phyloP scores from a whole-genome alignment of 257 asterid species.

The Solanum virginianum region DNA sequence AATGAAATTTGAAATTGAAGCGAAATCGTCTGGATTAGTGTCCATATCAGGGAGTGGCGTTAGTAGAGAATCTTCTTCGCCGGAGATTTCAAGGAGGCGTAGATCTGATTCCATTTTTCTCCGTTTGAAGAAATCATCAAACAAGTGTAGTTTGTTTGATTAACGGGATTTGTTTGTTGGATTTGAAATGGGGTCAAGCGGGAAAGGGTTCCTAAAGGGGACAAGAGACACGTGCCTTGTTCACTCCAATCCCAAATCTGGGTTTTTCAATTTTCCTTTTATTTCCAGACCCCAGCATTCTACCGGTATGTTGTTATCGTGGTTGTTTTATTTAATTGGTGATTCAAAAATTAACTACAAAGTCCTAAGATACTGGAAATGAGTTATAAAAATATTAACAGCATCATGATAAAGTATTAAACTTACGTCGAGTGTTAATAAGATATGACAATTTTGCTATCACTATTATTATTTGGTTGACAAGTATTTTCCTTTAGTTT shows the following conservation, averaged over 20 bases:
- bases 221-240: not conserved
- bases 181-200: not conserved
- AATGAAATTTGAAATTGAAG: not conserved
- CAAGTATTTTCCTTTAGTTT: not conserved
- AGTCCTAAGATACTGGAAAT: not conserved
- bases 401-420: not conserved
- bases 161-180: not conserved
- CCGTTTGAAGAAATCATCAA: not conserved
- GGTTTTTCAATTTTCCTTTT: not conserved
- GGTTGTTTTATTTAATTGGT: too few relatives aligned
- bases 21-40: not conserved
- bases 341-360: not conserved
- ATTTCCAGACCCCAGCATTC: too few relatives aligned
- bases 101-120: not conserved
- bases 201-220: not conserved
- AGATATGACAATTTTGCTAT: not conserved
- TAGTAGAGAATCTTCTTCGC: constrained; percentile 6
- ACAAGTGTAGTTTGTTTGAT: not conserved
- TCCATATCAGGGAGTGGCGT: not conserved
- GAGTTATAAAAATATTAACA: not conserved
- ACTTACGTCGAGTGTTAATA: too few relatives aligned
- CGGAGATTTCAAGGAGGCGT: not conserved
- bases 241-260: not conserved
- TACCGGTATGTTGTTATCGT: too few relatives aligned
- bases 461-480: not conserved